Conservation (phyloP, 73 alveolate species). For the Symbiodinium pilosum region DNA sequence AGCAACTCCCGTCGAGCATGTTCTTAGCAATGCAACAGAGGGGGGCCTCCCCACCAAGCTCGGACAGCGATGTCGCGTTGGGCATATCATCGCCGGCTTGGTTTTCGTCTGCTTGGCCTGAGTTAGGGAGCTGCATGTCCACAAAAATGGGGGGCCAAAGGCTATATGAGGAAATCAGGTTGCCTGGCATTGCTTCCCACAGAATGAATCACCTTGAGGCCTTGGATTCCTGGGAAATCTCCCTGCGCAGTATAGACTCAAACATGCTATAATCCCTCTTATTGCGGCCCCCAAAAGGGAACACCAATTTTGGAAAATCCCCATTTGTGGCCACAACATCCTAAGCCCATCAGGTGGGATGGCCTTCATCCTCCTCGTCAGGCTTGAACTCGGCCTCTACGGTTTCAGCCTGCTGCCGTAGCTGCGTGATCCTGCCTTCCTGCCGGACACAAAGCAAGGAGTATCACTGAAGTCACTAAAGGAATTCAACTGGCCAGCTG, state of each 20-base stretch:
- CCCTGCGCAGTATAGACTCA: too few relatives aligned
- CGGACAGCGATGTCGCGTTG: not conserved
- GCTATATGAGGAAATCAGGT: not conserved
- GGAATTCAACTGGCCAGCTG: not conserved
- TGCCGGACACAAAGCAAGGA: not conserved
- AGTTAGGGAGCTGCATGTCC: not conserved
- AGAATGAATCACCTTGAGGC: too few relatives aligned
- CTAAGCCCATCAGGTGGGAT: too few relatives aligned
- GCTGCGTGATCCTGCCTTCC: conserved; percentile 3
- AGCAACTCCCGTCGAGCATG: too few relatives aligned
- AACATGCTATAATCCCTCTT: too few relatives aligned
- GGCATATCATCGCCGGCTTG: not conserved
- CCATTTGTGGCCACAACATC: too few relatives aligned
- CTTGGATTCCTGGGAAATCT: too few relatives aligned
- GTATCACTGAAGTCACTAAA: not conserved
- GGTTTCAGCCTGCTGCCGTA: conserved; percentile 7
- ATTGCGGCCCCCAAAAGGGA: too few relatives aligned
- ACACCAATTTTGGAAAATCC: too few relatives aligned
- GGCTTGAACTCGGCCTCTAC: not conserved
- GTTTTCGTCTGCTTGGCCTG: not conserved
- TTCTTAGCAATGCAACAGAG: too few relatives aligned
- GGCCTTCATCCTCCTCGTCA: not conserved
- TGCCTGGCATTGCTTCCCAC: too few relatives aligned
- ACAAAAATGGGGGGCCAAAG: too few relatives aligned
- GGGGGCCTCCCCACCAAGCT: not conserved